These are phyloP conservation scores for Alternaria longipes DNA, from an alignment of 2,329 filamentous ascomycete species.

Conservation along the genomic window DNA sequence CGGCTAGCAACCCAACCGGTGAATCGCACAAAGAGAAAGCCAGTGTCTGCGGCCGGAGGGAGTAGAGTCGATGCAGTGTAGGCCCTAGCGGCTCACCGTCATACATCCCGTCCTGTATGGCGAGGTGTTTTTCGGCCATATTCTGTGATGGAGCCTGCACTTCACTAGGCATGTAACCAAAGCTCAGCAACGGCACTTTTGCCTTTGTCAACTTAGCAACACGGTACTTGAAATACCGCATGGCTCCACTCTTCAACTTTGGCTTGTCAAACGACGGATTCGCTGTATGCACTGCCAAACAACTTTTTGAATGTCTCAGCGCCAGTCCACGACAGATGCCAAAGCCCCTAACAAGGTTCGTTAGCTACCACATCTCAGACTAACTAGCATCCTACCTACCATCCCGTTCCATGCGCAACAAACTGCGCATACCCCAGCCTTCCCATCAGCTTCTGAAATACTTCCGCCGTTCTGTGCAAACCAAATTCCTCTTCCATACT, in stretches of 20 bases:
- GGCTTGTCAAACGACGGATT: slow-evolving; percentile 65
- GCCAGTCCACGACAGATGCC: slow-evolving; percentile 58
- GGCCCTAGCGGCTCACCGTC: slow-evolving; percentile 18
- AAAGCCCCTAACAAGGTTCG: slow-evolving; percentile 50
- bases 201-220: slow-evolving; percentile 57
- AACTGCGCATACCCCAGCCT: slow-evolving; percentile 68
- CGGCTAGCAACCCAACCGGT: slow-evolving; percentile 47
- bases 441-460: slow-evolving; percentile 68
- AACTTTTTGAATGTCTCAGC: slow-evolving; percentile 58
- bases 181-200: slow-evolving; percentile 57
- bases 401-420: slow-evolving; percentile 64
- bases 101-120: background rate
- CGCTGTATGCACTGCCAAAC: slow-evolving; percentile 69
- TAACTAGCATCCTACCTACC: slow-evolving; percentile 40
- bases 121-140: background rate
- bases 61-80: slow-evolving; percentile 38
- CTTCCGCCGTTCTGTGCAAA: slow-evolving; percentile 62
- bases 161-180: slow-evolving; percentile 66
- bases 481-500: slow-evolving; percentile 61
- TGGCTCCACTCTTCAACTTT: slow-evolving; percentile 53
- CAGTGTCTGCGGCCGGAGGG: slow-evolving; percentile 48
- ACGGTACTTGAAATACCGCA: slow-evolving; percentile 66
- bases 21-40: slow-evolving; percentile 52
- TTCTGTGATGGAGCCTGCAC: slow-evolving; percentile 40
- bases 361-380: background rate